Conservation (phyloP, 2,329 filamentous ascomycete species). For the Didymella exigua region DNA sequence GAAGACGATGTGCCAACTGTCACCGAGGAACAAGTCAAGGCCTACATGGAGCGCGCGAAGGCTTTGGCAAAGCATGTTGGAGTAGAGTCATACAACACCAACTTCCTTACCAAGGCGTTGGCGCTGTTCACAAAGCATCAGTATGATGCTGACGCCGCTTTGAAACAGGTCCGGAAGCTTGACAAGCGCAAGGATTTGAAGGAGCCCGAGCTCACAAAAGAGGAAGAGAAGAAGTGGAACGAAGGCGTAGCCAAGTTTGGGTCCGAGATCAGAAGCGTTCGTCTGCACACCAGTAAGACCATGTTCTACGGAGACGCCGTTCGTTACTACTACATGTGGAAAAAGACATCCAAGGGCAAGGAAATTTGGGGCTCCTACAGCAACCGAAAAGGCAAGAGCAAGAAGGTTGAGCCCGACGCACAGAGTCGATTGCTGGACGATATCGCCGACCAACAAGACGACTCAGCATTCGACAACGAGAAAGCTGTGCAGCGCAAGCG, state of each 20-base stretch:
- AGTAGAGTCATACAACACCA: slow-evolving; percentile 78
- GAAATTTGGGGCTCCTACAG: slow-evolving; percentile 90
- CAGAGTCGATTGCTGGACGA: slow-evolving; percentile 86
- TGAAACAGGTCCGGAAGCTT: slow-evolving; percentile 70
- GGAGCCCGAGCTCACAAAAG: slow-evolving; percentile 77
- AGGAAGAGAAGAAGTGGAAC: slow-evolving; percentile 88
- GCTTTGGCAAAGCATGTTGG: slow-evolving; percentile 68
- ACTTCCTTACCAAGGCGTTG: slow-evolving; percentile 83
- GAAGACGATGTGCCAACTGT: slow-evolving; percentile 51
- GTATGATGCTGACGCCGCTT: slow-evolving; percentile 73
- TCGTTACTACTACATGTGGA: slow-evolving; percentile 97
- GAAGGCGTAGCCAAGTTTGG: slow-evolving; percentile 89
- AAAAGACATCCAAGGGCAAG: slow-evolving; percentile 84
- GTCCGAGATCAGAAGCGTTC: slow-evolving; percentile 84
- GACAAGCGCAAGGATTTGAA: slow-evolving; percentile 75
- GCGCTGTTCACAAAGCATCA: slow-evolving; percentile 72
- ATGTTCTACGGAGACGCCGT: slow-evolving; percentile 81
- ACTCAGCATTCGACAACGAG: slow-evolving; percentile 91
- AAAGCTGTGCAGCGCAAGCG: slow-evolving; percentile 82
- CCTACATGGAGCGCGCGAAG: slow-evolving; percentile 76
- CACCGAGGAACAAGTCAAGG: slow-evolving; percentile 68
- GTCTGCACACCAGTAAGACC: slow-evolving; percentile 78
- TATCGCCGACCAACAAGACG: slow-evolving; percentile 88
- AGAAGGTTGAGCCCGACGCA: slow-evolving; percentile 61
- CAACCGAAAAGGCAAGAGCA: slow-evolving; percentile 88